Percentiles rank a stretch among this genome's conserved stretches.
Conservation (phyloP, 78 protist genomes). For the Dictyostelium intermedium region DNA sequence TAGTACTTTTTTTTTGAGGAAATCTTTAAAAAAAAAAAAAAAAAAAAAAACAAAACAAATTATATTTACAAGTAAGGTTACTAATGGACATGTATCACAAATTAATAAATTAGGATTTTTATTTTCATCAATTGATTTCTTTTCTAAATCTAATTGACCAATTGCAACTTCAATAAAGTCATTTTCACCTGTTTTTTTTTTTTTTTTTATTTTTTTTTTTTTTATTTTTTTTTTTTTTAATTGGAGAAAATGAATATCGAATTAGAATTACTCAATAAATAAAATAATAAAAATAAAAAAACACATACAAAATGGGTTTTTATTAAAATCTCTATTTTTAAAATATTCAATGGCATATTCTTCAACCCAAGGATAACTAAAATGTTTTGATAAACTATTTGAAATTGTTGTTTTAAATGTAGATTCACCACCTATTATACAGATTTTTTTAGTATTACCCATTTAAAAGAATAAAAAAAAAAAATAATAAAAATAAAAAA, state of each 20-base stretch:
- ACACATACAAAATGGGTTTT: conserved; percentile 39
- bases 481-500: neutral
- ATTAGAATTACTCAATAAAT: no score
- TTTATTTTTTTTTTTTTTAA: neutral
- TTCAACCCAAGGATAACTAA: neutral
- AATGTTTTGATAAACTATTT: neutral
- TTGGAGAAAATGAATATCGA: no score
- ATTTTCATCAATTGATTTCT: neutral
- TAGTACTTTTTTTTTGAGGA: no score
- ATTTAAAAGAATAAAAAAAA: neutral
- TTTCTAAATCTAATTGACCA: conserved; percentile 51
- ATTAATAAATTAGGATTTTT: neutral
- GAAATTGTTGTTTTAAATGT: conserved; percentile 27
- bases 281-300: neutral
- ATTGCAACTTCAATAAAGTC: conserved; percentile 39
- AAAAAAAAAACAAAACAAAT: neutral
- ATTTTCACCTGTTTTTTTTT: conserved; percentile 2
- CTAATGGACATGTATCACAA: conserved; percentile 64
- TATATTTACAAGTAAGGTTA: conserved; percentile 22
- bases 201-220: neutral
- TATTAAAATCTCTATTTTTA: conserved; percentile 14
- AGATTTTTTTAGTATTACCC: neutral
- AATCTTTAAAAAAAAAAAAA: neutral
- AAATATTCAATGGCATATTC: conserved; percentile 46
- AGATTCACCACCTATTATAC: conserved; percentile 64